Base-by-base conservation (phyloP, 2,329 filamentous ascomycete species). In the Diaporthe nobilis region DNA sequence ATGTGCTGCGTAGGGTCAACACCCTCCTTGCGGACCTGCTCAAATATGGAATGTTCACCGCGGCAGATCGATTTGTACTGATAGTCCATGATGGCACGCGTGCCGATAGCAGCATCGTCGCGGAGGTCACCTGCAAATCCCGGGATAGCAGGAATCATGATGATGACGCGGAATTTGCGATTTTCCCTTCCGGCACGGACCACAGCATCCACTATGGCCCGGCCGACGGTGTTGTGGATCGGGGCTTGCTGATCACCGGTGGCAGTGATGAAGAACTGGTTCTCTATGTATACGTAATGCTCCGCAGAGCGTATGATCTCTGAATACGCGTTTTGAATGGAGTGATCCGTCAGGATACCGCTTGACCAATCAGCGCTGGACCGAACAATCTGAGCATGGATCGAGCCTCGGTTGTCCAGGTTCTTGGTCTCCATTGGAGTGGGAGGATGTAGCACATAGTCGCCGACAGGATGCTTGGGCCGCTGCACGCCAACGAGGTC, bases 201-300 rank as follows among this genome's bases (percentile, higher is more conserved):
- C 37, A 95, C 93, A 0, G 96, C 96, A 74, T 99, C 95, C 2
- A 98, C 97, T 72, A 99, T 98, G 2, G 97, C 93, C 10, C 89
- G 89, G 17, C 97, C 97, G 72, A 99, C 94, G 25, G 92, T 93
- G 82, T 99, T 99, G 83, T 95, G 92, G 34, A 98, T 91, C 0
- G 96, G 96, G 0, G 88, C 86, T 82, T 98, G 96, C 49, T 98
- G 85, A n/a, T 97, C 93, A 12, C 95, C 95, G 0, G 96, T 98
- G 0, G 97, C 94, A 1, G 95, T 97, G 82, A 97, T 98, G 88
- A 98, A 99, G 87, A 98, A 98, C 81, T 99, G 97, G 81, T 98
- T 98, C 84, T 99, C 97, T 77, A 99, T 98, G 86, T 98, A 99
- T 34, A 99, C 94, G 79, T 92, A 98, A 82, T 98, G 96, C 84